A percentile compares a stretch with the other conserved stretches of the same genome.
These are phyloP conservation scores for Amaranthus cruentus DNA, from an alignment of 148 eudicot species.

Conservation along the genomic window DNA sequence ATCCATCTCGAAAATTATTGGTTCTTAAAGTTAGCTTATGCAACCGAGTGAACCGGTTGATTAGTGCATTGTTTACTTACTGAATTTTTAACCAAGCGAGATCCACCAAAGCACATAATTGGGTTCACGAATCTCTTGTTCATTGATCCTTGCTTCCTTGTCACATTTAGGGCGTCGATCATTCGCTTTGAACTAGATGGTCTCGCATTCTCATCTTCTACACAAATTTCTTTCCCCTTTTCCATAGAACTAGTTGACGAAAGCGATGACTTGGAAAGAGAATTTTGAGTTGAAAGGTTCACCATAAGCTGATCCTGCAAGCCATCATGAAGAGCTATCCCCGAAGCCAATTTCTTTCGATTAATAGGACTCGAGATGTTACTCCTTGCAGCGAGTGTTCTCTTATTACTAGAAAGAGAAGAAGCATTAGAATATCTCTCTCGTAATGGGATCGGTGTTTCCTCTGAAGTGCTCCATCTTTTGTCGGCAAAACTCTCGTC, in stretches of 20 bases:
- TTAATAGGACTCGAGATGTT: constrained; percentile 73
- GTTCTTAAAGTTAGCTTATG: background rate
- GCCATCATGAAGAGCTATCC: constrained; percentile 41
- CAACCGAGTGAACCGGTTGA: constrained; percentile 12
- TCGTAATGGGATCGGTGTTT: constrained; percentile 56
- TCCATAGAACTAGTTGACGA: constrained; percentile 52
- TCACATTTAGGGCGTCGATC: constrained; percentile 20
- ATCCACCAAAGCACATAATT: constrained; percentile 60
- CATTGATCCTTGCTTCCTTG: constrained; percentile 29
- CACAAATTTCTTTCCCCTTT: constrained; percentile 40
- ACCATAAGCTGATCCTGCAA: constrained; percentile 47
- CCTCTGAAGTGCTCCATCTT: constrained; percentile 30
- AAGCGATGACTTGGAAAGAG: constrained; percentile 51
- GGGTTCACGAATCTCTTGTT: constrained; percentile 42
- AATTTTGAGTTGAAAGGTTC: constrained; percentile 32
- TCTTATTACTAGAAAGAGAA: constrained; percentile 52
- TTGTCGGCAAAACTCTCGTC: constrained; percentile 29
- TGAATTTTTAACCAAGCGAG: constrained; percentile 22
- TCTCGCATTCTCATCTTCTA: constrained; percentile 34
- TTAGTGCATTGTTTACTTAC: constrained; percentile 19
- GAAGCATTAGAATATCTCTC: constrained; percentile 52
- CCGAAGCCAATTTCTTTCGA: constrained; percentile 73
- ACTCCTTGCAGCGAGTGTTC: constrained; percentile 73
- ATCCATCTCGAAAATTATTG: background rate
- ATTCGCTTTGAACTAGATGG: constrained; percentile 32